Evolutionary conservation across 768 basidiomycete genomes (phyloP).

Genomic region (Xerocomus potaroensis): DNA sequence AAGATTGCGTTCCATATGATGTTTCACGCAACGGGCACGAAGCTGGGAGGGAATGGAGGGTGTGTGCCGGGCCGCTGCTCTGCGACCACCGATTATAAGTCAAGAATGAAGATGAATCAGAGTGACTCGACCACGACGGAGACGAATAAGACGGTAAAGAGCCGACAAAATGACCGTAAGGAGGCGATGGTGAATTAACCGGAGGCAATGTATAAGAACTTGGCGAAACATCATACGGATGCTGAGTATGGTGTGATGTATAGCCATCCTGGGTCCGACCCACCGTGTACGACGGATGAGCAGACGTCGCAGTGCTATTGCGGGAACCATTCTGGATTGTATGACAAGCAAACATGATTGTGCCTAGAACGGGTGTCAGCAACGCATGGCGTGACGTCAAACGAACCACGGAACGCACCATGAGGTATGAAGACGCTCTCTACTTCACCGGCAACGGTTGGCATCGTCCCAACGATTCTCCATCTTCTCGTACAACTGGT

Average conservation of each 20-base stretch:
- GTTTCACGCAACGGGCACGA: conserved; percentile 30
- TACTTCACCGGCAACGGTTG: conserved; percentile 57
- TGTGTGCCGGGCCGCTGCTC: conserved; percentile 25
- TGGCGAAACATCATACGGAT: conserved; percentile 27
- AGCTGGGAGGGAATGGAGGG: conserved; percentile 20
- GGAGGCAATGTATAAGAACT: conserved; percentile 30
- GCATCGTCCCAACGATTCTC: conserved; percentile 65
- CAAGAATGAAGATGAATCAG: conserved; percentile 28
- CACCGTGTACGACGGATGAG: conserved; percentile 25
- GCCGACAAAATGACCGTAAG: conserved; percentile 24
- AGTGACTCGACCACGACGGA: conserved; percentile 23
- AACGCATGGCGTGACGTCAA: conserved; percentile 35
- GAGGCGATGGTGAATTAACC: conserved; percentile 25
- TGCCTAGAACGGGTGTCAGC: conserved; percentile 22
- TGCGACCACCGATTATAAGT: conserved; percentile 31
- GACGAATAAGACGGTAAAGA: conserved; percentile 28
- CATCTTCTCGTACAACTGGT: conserved; percentile 85
- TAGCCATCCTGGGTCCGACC: conserved; percentile 27
- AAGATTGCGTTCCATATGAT: conserved; percentile 22
- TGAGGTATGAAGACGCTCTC: conserved; percentile 90
- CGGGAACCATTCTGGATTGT: conserved; percentile 28
- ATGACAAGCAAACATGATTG: conserved; percentile 40
- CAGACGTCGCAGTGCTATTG: conserved; percentile 12
- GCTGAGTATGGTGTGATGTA: conserved; percentile 21
- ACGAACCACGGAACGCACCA: conserved; percentile 54